A percentile compares a stretch with the other conserved stretches of the same genome.
phyloP scores from a whole-genome alignment of 2,329 filamentous ascomycete genomes.

The Alternaria burnsii region DNA sequence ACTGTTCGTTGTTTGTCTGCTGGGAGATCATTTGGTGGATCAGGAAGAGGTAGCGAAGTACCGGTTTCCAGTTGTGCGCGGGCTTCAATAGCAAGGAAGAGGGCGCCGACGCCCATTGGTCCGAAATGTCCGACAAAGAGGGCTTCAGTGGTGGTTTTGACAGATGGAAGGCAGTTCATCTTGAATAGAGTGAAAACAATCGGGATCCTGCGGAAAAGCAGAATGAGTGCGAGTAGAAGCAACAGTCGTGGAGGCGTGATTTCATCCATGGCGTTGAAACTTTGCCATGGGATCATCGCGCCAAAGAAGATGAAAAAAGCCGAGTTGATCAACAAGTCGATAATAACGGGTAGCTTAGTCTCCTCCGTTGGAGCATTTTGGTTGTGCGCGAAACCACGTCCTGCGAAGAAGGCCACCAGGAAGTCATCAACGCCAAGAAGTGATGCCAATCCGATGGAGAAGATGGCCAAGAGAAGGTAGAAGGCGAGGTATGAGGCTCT shows the following conservation, averaged over 20 bases:
- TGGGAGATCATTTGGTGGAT: conserved; percentile 52
- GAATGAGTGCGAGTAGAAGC: conserved; percentile 58
- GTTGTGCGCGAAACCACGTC: conserved; percentile 63
- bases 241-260: conserved; percentile 57
- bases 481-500: conserved; percentile 62
- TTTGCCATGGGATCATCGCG: conserved; percentile 61
- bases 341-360: conserved; percentile 58
- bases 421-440: conserved; percentile 65
- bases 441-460: conserved; percentile 61
- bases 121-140: conserved; percentile 66
- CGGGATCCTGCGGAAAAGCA: conserved; percentile 63
- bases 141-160: conserved; percentile 61
- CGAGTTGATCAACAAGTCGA: conserved; percentile 65
- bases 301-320: conserved; percentile 66
- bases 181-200: conserved; percentile 59
- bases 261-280: conserved; percentile 49
- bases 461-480: conserved; percentile 64
- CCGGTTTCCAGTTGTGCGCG: conserved; percentile 62
- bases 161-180: conserved; percentile 55
- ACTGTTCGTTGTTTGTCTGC: conserved; percentile 51
- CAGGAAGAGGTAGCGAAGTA: conserved; percentile 54
- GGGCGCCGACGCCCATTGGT: conserved; percentile 65
- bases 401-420: conserved; percentile 64
- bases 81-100: conserved; percentile 66
- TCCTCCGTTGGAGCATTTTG: conserved; percentile 61